Evolutionary conservation across 208 protist genomes (phyloP).

Genomic region (Trypanosoma melophagium): DNA sequence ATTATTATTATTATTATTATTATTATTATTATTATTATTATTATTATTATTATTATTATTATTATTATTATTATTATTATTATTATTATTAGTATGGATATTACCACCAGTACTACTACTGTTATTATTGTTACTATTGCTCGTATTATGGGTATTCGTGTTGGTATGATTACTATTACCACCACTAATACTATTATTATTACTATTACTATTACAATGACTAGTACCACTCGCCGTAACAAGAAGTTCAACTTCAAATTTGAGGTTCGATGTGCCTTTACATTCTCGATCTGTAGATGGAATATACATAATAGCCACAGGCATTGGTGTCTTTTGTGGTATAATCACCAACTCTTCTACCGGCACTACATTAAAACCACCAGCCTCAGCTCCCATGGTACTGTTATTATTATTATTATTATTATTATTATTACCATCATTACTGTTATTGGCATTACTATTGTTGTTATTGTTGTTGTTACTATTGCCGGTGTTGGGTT

Average conservation of each 20-base stretch:
- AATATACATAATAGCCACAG: slow-evolving; percentile 55
- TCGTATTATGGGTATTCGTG: too few relatives aligned
- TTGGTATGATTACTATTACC: too few relatives aligned
- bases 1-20: background rate
- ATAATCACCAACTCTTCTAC: slow-evolving; percentile 63
- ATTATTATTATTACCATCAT: background rate
- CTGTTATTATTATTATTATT: slow-evolving; percentile 5
- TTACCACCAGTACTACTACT: too few relatives aligned
- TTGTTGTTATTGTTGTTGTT: background rate
- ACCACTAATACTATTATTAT: background rate
- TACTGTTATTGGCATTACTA: slow-evolving; percentile 2
- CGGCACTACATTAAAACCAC: background rate
- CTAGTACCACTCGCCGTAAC: slow-evolving; percentile 19
- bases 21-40: slow-evolving; percentile 1
- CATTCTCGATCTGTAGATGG: slow-evolving; percentile 52
- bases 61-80: too few relatives aligned
- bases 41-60: background rate
- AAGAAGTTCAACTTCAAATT: slow-evolving; percentile 78
- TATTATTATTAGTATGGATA: too few relatives aligned
- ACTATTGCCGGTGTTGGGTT: background rate
- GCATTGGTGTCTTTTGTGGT: slow-evolving; percentile 43
- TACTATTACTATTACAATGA: background rate
- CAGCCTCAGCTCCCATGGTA: background rate
- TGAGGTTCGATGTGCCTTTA: slow-evolving; percentile 53
- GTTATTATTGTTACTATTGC: background rate